Evolutionary conservation across 2,329 filamentous ascomycete species (phyloP).

Genomic region (Neonectria punicea): DNA sequence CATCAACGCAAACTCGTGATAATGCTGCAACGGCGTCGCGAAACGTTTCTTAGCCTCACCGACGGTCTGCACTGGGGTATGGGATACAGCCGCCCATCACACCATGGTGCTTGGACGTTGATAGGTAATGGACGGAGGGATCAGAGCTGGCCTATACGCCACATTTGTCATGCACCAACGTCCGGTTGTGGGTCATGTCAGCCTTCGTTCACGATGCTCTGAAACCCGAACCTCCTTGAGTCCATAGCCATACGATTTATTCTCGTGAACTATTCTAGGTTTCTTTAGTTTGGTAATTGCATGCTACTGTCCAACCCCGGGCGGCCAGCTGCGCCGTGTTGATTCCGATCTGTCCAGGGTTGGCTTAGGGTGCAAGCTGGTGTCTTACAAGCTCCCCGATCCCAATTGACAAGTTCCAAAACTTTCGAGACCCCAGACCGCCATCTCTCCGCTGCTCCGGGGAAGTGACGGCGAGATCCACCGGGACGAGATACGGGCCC

Average conservation of each 20-base stretch:
- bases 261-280: slow-evolving; percentile 14
- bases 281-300: not conserved
- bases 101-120: not conserved
- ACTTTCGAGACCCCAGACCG: slow-evolving; percentile 23
- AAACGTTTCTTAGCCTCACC: not conserved
- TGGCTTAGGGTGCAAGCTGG: not conserved
- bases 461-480: slow-evolving; percentile 23
- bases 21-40: not conserved
- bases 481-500: slow-evolving; percentile 18
- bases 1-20: not conserved
- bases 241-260: slow-evolving; percentile 11
- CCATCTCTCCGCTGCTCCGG: slow-evolving; percentile 22
- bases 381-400: slow-evolving; percentile 7
- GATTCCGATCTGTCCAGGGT: slow-evolving; percentile 2
- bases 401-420: not conserved
- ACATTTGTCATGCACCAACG: not conserved
- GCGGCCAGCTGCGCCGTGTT: slow-evolving; percentile 1
- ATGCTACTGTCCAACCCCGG: not conserved
- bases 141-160: slow-evolving; percentile 3
- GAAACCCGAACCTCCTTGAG: not conserved
- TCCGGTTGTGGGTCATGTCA: slow-evolving; percentile 12
- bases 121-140: not conserved
- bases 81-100: not conserved
- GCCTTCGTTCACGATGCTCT: not conserved
- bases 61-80: not conserved